These are phyloP conservation scores for Umbellularia californica DNA, from an alignment of 164 flowering plant species.

Conservation along the genomic window DNA sequence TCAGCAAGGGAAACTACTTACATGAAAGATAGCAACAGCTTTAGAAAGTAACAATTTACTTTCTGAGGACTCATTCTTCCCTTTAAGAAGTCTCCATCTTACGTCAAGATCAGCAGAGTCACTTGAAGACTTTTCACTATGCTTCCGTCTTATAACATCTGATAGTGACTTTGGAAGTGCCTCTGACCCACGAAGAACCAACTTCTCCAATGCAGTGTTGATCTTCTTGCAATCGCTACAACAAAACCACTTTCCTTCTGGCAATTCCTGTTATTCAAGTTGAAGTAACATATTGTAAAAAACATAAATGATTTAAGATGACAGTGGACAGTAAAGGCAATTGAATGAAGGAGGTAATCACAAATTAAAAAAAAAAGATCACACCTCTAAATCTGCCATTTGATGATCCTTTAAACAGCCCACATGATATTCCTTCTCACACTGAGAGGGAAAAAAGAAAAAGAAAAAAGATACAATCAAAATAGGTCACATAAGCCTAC, in stretches of 20 bases:
- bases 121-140: slow-evolving; percentile 19
- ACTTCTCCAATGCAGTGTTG: slow-evolving; percentile 44
- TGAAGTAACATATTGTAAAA: background rate
- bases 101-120: slow-evolving; percentile 34
- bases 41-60: slow-evolving; percentile 44
- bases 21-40: slow-evolving; percentile 73
- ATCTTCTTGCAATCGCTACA: slow-evolving; percentile 51
- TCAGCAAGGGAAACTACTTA: slow-evolving; percentile 29
- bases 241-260: slow-evolving; percentile 90
- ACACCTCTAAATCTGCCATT: slow-evolving; percentile 61
- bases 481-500: no score
- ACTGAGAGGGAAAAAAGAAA: slow-evolving; percentile 35
- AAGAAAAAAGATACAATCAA: background rate
- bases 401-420: slow-evolving; percentile 73
- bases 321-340: background rate
- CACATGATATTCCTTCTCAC: slow-evolving; percentile 89
- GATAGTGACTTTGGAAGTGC: slow-evolving; percentile 44
- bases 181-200: slow-evolving; percentile 45
- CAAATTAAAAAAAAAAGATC: background rate
- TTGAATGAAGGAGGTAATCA: background rate
- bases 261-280: slow-evolving; percentile 60
- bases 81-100: slow-evolving; percentile 75
- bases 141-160: slow-evolving; percentile 42
- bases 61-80: slow-evolving; percentile 44
- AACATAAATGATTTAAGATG: background rate